Conservation (phyloP, 1,284 basidiomycete genomes). For the Bjerkandera adusta region DNA sequence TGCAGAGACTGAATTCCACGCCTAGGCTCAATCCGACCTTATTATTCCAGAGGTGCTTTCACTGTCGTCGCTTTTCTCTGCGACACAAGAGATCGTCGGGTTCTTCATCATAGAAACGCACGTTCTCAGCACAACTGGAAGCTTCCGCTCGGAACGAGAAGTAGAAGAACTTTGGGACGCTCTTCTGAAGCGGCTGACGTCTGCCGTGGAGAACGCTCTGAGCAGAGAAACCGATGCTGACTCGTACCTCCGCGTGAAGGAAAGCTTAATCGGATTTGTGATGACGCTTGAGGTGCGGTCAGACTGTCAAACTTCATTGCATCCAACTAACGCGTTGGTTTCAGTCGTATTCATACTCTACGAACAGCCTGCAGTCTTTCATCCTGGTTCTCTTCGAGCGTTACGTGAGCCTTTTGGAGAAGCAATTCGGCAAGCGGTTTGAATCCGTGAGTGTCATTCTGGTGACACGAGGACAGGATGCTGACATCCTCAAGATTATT, state of each 20-base stretch:
- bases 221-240: constrained; percentile 81
- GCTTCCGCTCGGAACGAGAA: constrained; percentile 86
- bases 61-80: constrained; percentile 43
- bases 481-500: constrained; percentile 74
- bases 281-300: constrained; percentile 88
- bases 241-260: constrained; percentile 83
- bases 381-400: constrained; percentile 89
- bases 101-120: constrained; percentile 98
- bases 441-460: constrained; percentile 57
- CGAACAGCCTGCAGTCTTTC: constrained; percentile 80
- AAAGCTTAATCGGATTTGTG: constrained; percentile 83
- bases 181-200: constrained; percentile 77
- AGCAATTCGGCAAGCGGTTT: constrained; percentile 82
- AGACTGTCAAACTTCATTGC: background rate
- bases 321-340: constrained; percentile 1
- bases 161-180: constrained; percentile 97
- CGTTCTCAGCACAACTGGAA: constrained; percentile 84
- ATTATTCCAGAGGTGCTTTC: constrained; percentile 79
- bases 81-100: constrained; percentile 95
- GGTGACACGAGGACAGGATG: constrained; percentile 1
- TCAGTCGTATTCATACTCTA: constrained; percentile 86
- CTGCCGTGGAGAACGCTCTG: constrained; percentile 75
- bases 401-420: constrained; percentile 83
- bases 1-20: constrained; percentile 9
- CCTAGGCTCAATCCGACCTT: constrained; percentile 93